phyloP scores from a whole-genome alignment of 2,329 filamentous ascomycete species.

The Neonectria coccinea region DNA sequence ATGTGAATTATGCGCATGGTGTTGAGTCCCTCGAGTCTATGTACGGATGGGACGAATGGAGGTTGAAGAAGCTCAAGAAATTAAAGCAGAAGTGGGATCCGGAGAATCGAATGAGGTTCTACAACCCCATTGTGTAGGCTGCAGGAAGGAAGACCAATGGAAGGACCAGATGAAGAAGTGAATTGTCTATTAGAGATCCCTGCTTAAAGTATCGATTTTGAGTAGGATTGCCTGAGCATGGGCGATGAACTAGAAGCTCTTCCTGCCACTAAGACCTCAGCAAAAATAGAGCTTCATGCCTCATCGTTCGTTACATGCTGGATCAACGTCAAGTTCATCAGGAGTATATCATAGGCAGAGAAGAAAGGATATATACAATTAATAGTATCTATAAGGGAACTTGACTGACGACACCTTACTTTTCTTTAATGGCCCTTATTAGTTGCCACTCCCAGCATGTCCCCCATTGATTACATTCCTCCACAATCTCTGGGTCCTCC shows the following conservation, averaged over 20 bases:
- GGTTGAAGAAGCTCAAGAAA: slow-evolving; percentile 55
- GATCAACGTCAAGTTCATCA: too few relatives aligned
- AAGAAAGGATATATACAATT: background rate
- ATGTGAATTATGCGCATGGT: slow-evolving; percentile 38
- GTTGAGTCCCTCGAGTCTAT: slow-evolving; percentile 23
- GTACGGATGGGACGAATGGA: slow-evolving; percentile 49
- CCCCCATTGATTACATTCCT: slow-evolving; percentile 65
- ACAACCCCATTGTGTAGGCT: slow-evolving; percentile 34
- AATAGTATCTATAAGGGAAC: background rate
- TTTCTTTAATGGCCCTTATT: slow-evolving; percentile 65
- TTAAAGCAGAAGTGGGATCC: slow-evolving; percentile 63
- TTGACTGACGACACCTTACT: background rate
- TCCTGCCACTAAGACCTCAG: too few relatives aligned
- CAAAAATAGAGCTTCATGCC: too few relatives aligned
- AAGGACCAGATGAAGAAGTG: too few relatives aligned
- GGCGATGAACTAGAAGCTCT: too few relatives aligned
- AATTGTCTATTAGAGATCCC: too few relatives aligned
- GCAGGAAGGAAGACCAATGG: too few relatives aligned
- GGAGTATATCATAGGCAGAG: background rate
- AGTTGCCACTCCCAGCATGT: slow-evolving; percentile 71
- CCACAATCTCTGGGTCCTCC: slow-evolving; percentile 66
- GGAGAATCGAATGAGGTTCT: slow-evolving; percentile 44
- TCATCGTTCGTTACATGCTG: too few relatives aligned
- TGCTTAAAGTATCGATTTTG: too few relatives aligned
- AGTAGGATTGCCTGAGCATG: too few relatives aligned